Conservation (phyloP, 2,329 filamentous ascomycete genomes). For the Sporothrix schenckii region DNA sequence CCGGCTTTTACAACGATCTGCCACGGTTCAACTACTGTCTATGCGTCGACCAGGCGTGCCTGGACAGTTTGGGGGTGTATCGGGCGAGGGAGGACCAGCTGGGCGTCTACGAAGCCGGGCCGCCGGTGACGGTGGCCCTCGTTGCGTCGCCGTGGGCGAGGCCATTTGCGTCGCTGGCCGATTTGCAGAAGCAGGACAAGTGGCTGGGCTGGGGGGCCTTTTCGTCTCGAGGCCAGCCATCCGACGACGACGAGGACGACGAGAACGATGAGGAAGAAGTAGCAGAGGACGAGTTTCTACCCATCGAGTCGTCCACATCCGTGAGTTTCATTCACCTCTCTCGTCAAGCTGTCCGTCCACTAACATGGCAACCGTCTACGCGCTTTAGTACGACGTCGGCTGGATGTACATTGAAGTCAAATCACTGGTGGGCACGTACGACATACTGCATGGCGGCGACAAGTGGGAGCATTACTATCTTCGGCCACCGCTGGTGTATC, state of each 20-base stretch:
- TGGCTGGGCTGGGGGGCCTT: background rate
- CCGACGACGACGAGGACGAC: background rate
- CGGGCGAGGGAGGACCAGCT: background rate
- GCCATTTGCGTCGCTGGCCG: background rate
- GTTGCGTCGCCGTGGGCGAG: background rate
- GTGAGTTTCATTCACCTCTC: background rate
- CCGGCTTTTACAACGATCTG: background rate
- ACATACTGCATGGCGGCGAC: background rate
- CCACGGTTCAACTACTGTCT: constrained; percentile 8
- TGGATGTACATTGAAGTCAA: background rate
- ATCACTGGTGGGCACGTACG: background rate
- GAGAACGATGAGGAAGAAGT: background rate
- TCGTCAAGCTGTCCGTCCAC: background rate
- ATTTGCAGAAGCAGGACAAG: background rate
- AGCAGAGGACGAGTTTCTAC: background rate
- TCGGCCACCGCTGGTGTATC: background rate
- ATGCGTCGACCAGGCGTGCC: background rate
- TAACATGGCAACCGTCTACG: background rate
- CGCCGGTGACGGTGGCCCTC: background rate
- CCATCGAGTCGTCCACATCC: background rate
- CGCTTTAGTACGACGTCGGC: background rate
- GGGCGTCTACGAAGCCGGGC: background rate
- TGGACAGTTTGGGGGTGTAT: background rate
- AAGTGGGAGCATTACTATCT: background rate
- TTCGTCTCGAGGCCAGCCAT: background rate